Evolutionary conservation across 352 stramenopile genomes (phyloP).

Genomic region (Thalassiosira livingstoniorum): DNA sequence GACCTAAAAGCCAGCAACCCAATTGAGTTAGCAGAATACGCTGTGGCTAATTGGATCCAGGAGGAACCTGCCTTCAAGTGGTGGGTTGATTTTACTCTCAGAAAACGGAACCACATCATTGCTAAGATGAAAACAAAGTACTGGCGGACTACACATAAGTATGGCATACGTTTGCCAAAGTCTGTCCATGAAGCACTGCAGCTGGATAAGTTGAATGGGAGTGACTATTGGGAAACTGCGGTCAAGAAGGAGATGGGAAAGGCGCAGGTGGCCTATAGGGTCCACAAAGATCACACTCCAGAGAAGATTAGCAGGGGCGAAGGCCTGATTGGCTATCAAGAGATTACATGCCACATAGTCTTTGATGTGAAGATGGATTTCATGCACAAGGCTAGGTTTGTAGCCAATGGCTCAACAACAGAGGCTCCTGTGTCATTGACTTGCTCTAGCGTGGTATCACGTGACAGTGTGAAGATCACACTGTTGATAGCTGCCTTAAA

Average conservation of each 20-base stretch:
- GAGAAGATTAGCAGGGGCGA: slow-evolving; percentile 25
- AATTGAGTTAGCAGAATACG: slow-evolving; percentile 10
- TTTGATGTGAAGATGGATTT: slow-evolving; percentile 73
- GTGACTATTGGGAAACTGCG: slow-evolving; percentile 52
- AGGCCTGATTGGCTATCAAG: no score
- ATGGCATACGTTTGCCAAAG: slow-evolving; percentile 32
- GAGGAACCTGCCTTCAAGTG: slow-evolving; percentile 44
- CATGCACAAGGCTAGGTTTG: no score
- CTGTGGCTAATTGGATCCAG: not conserved
- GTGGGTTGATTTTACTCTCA: not conserved
- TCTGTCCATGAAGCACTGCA: slow-evolving; percentile 51
- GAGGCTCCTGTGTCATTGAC: slow-evolving; percentile 50
- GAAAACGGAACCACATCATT: slow-evolving; percentile 36
- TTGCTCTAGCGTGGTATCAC: slow-evolving; percentile 59
- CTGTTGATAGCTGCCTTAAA: slow-evolving; percentile 69
- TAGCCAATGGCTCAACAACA: slow-evolving; percentile 53
- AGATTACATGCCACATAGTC: slow-evolving; percentile 57
- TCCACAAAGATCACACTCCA: slow-evolving; percentile 13
- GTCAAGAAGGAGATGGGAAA: slow-evolving; percentile 72
- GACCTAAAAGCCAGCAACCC: slow-evolving; percentile 56
- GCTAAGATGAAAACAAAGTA: slow-evolving; percentile 37
- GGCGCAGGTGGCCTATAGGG: slow-evolving; percentile 40
- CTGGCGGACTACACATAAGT: slow-evolving; percentile 53
- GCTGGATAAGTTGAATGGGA: slow-evolving; percentile 58
- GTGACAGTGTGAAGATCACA: slow-evolving; percentile 64